These are phyloP conservation scores for Botrytis squamosa DNA, from an alignment of 2,329 filamentous ascomycete species.

Conservation along the genomic window DNA sequence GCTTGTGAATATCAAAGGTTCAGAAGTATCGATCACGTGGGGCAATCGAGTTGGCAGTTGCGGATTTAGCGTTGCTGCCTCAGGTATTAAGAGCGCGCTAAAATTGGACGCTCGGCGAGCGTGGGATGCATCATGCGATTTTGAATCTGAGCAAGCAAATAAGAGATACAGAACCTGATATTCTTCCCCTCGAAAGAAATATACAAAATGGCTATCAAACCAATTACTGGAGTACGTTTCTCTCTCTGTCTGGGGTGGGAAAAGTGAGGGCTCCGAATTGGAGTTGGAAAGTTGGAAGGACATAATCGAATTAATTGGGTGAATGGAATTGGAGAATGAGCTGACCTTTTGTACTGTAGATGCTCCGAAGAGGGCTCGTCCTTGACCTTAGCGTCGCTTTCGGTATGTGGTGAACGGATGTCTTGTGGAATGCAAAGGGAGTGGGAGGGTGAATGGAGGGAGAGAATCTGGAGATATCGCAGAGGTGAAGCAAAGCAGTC, in stretches of 20 bases:
- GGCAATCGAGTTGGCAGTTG: neutral
- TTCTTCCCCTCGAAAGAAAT: conserved; percentile 31
- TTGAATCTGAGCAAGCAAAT: conserved; percentile 25
- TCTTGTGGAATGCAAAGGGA: neutral
- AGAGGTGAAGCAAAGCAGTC: conserved; percentile 15
- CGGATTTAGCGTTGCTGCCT: neutral
- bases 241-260: neutral
- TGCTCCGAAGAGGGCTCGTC: conserved; percentile 57
- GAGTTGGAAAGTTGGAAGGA: neutral
- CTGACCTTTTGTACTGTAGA: conserved; percentile 44
- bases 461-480: neutral
- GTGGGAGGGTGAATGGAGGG: neutral
- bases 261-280: neutral
- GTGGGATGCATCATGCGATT: conserved; percentile 30
- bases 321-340: conserved; percentile 26
- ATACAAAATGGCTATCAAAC: conserved; percentile 40
- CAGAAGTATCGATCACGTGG: conserved; percentile 6
- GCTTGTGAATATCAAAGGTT: conserved; percentile 11
- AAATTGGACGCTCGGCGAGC: conserved; percentile 10
- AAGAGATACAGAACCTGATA: conserved; percentile 36
- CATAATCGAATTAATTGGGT: conserved; percentile 17
- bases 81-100: conserved; percentile 1
- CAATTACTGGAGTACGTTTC: conserved; percentile 41
- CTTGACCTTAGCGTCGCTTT: conserved; percentile 57
- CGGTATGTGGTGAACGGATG: conserved; percentile 44